A percentile compares a stretch with the other conserved stretches of the same genome.
These are phyloP conservation scores for Zelonia costaricensis DNA, from an alignment of 208 protist species.

Conservation along the genomic window DNA sequence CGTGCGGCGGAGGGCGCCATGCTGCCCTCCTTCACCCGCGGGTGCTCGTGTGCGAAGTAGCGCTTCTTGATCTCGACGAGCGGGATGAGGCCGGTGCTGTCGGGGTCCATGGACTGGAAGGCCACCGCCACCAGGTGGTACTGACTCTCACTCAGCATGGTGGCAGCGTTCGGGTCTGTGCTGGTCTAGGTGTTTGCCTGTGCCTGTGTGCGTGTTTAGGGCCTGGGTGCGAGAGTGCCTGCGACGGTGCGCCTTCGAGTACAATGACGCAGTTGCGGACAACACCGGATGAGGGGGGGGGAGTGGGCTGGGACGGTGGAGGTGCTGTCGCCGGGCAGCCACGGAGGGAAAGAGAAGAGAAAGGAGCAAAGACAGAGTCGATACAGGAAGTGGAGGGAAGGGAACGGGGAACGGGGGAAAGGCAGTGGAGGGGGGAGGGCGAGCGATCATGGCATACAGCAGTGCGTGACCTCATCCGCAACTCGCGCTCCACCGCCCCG, in stretches of 20 bases:
- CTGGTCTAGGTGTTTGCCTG: too few relatives aligned
- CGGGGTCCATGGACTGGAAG: conserved; percentile 57
- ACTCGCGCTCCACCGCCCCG: background rate
- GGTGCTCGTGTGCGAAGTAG: conserved; percentile 71
- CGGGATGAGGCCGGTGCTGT: conserved; percentile 43
- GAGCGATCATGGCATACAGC: too few relatives aligned
- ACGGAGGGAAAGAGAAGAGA: background rate
- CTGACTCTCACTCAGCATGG: conserved; percentile 27
- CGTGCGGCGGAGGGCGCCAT: conserved; percentile 66
- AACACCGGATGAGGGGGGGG: too few relatives aligned
- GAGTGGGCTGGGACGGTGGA: too few relatives aligned
- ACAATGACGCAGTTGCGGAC: too few relatives aligned
- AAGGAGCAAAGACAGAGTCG: background rate
- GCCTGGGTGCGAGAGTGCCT: too few relatives aligned
- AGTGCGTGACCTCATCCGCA: background rate
- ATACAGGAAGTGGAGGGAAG: background rate
- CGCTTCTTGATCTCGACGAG: conserved; percentile 50
- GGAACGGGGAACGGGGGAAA: background rate
- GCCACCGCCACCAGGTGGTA: conserved; percentile 44
- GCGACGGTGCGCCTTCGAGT: too few relatives aligned
- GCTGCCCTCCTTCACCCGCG: conserved; percentile 69
- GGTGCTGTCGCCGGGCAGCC: too few relatives aligned
- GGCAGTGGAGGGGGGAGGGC: too few relatives aligned
- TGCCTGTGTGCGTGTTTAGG: too few relatives aligned
- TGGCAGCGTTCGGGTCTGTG: too few relatives aligned